Base-by-base conservation (phyloP, 805 yeast species). In the Candida coquimbonensis region DNA sequence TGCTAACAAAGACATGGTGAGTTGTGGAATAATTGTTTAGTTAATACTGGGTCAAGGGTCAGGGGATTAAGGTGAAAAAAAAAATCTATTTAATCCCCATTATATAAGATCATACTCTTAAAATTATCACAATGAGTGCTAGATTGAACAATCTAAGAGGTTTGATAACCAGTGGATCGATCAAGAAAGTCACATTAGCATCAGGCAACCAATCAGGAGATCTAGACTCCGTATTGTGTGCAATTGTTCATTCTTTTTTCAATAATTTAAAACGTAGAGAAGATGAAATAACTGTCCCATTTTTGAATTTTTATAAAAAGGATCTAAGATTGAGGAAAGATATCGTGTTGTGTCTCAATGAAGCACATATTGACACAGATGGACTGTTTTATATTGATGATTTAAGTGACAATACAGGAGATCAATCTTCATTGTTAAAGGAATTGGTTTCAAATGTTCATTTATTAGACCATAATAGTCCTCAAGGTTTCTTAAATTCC, bases 141-240 rank as follows among this genome's bases (percentile, higher is more conserved):
- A 14, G n/a, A 14, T n/a, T 32, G 34, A 32, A 32, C 14, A 32
- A 32, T 13, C n/a, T n/a, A 4, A 5, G 14, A n/a, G 34, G 34
- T 4, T 32, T 32, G 34, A 4, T 14, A 14, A 7, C 34, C 14
- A 32, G 31, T 11, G 31, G 31, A 13, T 11, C 12, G 12, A n/a
- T 33, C 5, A 33, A 33, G 13, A 27, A 21, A 21, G 24, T 42
- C 9, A 36, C 34, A 8, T 57, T 83, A 21, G 90, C 83, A 0
- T 68, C 83, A 0, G 97, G 97, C 1, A 89, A 89, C 58, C 93
- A 88, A 56, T 78, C 93, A 5, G 90, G 93, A 0, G 84, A 91
- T 63, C 67, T 93, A 67, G 99, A 91, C 63, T 90, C 97, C 0
- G 83, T 89, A 31, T 76, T 87, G 2, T 74, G 83, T 45, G 82